Conservation (phyloP, 331 rosid species). For the Pyracantha coccinea region DNA sequence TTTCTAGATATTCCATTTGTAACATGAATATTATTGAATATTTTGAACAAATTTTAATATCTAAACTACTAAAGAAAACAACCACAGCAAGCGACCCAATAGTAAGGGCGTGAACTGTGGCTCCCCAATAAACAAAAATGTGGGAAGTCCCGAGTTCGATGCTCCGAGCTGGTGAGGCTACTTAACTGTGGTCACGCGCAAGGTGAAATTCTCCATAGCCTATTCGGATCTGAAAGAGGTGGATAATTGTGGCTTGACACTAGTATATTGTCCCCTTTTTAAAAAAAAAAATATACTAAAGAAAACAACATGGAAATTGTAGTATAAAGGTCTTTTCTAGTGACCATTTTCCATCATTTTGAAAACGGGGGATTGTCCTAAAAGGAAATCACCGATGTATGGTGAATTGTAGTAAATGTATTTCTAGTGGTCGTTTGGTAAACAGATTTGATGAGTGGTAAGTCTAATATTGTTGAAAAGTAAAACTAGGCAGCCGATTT, state of each 20-base stretch:
- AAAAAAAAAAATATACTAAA: no score
- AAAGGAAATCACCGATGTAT: not conserved
- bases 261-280: no score
- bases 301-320: no score
- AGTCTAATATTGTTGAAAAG: not conserved
- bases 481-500: not conserved
- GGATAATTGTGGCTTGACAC: no score
- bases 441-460: not conserved
- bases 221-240: accelerated
- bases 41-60: not conserved
- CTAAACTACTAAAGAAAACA: not conserved
- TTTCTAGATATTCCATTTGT: not conserved
- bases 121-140: no score
- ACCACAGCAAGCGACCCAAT: no score
- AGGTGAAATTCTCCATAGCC: no score
- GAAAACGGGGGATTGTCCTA: not conserved
- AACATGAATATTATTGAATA: not conserved
- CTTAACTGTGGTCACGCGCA: no score
- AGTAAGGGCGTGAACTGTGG: no score
- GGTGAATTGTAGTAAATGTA: not conserved
- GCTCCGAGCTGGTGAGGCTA: no score
- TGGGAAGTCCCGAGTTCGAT: no score
- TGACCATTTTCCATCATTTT: not conserved
- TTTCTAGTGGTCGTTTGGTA: not conserved
- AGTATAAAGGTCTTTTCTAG: not conserved